Conservation (phyloP, 2,329 filamentous ascomycete species). For the Scedosporium boydii region DNA sequence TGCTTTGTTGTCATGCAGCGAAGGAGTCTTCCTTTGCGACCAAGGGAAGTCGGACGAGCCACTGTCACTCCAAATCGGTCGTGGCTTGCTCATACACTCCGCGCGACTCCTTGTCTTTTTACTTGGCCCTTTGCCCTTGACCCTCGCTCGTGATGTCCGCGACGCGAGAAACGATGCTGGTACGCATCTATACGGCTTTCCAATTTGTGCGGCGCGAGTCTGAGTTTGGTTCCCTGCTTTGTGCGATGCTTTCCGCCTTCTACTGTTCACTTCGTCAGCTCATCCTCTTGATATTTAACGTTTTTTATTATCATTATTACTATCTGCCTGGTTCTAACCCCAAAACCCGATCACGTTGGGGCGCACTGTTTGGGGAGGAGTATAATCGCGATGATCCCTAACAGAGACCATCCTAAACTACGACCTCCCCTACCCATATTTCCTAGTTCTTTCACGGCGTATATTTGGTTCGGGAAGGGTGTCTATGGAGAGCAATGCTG, state of each 20-base stretch:
- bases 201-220: neutral
- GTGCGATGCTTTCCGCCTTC: constrained; percentile 1
- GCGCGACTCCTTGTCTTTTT: no score
- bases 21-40: neutral
- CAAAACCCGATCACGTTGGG: neutral
- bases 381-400: neutral
- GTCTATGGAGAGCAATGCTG: neutral
- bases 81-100: no score
- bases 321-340: neutral
- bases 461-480: constrained; percentile 1
- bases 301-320: neutral
- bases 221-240: neutral
- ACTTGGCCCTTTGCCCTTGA: no score
- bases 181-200: no score
- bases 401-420: neutral
- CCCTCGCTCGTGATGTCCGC: no score
- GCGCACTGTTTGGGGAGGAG: neutral
- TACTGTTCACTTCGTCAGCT: constrained; percentile 2
- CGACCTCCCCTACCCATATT: neutral
- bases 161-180: no score
- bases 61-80: no score
- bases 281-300: constrained; percentile 5
- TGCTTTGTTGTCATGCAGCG: neutral
- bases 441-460: constrained; percentile 2
- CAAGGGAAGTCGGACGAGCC: no score